Percentiles rank a stretch among this genome's conserved stretches.
These are phyloP conservation scores for Hirschioporus abietinus DNA, from an alignment of 768 basidiomycete species.

Conservation along the genomic window DNA sequence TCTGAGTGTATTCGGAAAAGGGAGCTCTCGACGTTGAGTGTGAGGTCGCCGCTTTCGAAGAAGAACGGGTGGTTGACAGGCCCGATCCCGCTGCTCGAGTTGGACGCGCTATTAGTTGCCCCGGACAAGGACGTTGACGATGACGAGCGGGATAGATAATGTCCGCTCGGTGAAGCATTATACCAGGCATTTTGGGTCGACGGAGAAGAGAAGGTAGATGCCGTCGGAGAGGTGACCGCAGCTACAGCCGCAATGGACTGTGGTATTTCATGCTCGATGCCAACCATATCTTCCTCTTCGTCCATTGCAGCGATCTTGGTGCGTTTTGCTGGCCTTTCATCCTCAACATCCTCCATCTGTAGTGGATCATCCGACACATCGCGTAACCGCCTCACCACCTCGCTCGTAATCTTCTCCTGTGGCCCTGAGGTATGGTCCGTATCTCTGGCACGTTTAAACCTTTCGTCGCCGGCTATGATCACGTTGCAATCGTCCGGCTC, in stretches of 20 bases:
- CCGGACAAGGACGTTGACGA: background rate
- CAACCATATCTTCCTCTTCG: background rate
- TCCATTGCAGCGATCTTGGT: background rate
- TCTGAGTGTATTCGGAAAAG: slow-evolving; percentile 18
- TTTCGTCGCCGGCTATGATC: background rate
- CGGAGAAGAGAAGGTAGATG: background rate
- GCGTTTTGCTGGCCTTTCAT: slow-evolving; percentile 1
- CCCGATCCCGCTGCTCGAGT: background rate
- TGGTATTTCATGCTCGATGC: background rate
- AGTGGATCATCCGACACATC: background rate
- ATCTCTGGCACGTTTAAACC: background rate
- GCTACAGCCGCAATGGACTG: background rate
- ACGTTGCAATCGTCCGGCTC: background rate
- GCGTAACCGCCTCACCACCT: background rate
- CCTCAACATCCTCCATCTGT: background rate
- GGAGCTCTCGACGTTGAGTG: slow-evolving; percentile 22
- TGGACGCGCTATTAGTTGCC: background rate
- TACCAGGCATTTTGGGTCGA: background rate
- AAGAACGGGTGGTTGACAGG: slow-evolving; percentile 17
- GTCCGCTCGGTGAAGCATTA: background rate
- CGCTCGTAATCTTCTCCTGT: background rate
- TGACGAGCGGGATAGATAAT: background rate
- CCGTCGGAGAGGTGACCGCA: background rate
- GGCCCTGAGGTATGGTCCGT: background rate
- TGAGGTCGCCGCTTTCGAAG: slow-evolving; percentile 32